Conservation (phyloP, 2,329 filamentous ascomycete genomes). For the Botrytis pseudocinerea region DNA sequence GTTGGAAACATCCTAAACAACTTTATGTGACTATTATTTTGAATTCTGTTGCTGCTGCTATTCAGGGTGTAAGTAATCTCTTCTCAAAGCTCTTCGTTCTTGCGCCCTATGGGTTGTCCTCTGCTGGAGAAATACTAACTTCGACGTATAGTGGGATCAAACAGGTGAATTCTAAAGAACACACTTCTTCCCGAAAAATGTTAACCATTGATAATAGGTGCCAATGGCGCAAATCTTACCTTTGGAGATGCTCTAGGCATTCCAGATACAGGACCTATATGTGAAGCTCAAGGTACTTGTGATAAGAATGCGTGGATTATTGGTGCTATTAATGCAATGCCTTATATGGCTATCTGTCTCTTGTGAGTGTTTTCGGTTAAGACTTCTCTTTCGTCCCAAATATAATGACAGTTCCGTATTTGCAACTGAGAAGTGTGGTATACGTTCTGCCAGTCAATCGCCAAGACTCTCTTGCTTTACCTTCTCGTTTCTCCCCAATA, state of each 20-base stretch:
- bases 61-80: conserved; percentile 51
- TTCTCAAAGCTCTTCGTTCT: neutral
- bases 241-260: conserved; percentile 50
- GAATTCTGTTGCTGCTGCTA: conserved; percentile 69
- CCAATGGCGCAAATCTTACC: conserved; percentile 51
- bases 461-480: neutral
- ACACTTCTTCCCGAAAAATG: neutral
- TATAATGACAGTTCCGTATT: neutral
- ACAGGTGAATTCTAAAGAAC: conserved; percentile 2
- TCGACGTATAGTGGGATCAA: conserved; percentile 22
- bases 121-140: neutral
- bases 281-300: conserved; percentile 37
- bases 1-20: conserved; percentile 63
- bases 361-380: conserved; percentile 38
- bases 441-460: too few species aligned
- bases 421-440: neutral
- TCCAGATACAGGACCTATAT: conserved; percentile 19
- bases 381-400: neutral
- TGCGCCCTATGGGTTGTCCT: conserved; percentile 23
- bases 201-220: conserved; percentile 43
- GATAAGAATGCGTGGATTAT: conserved; percentile 55
- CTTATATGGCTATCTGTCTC: conserved; percentile 51
- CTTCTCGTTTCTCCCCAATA: too few species aligned
- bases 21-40: conserved; percentile 68
- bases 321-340: conserved; percentile 56